A percentile compares a stretch with the other conserved stretches of the same genome.
phyloP scores from a whole-genome alignment of 2,329 filamentous ascomycete genomes.

The Chaetomium sp. region DNA sequence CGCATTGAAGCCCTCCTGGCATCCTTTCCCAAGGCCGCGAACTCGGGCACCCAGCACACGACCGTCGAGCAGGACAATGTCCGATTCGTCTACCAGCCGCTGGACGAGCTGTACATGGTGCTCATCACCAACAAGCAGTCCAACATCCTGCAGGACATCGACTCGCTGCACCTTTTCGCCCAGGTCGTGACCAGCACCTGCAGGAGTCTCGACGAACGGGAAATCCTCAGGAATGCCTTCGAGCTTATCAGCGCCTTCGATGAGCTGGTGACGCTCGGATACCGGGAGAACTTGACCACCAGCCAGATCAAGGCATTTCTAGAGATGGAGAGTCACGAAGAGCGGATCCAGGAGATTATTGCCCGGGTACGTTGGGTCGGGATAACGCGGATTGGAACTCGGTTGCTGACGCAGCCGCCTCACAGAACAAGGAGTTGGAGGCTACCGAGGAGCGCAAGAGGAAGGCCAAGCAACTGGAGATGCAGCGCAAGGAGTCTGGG shows the following conservation, averaged over 20 bases:
- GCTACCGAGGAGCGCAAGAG: conserved; percentile 97
- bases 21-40: conserved; percentile 95
- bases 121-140: conserved; percentile 99
- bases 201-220: conserved; percentile 92
- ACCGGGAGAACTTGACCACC: conserved; percentile 93
- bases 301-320: conserved; percentile 99
- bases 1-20: conserved; percentile 95
- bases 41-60: conserved; percentile 94
- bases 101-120: conserved; percentile 99
- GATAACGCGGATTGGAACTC: neutral
- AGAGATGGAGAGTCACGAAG: conserved; percentile 99
- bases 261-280: conserved; percentile 92
- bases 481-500: conserved; percentile 96
- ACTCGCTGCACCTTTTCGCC: conserved; percentile 95
- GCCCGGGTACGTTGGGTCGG: conserved; percentile 64
- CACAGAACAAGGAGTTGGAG: conserved; percentile 95
- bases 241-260: conserved; percentile 96
- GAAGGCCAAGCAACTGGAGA: conserved; percentile 97
- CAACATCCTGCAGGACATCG: conserved; percentile 98
- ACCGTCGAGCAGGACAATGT: conserved; percentile 99
- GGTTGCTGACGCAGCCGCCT: conserved; percentile 42
- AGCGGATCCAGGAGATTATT: conserved; percentile 98
- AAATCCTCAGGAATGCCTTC: conserved; percentile 93
- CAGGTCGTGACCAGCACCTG: conserved; percentile 97
- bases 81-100: conserved; percentile 97